Conservation (phyloP, 1,139 yeast genomes). For the Geotrichum bryndzae region DNA sequence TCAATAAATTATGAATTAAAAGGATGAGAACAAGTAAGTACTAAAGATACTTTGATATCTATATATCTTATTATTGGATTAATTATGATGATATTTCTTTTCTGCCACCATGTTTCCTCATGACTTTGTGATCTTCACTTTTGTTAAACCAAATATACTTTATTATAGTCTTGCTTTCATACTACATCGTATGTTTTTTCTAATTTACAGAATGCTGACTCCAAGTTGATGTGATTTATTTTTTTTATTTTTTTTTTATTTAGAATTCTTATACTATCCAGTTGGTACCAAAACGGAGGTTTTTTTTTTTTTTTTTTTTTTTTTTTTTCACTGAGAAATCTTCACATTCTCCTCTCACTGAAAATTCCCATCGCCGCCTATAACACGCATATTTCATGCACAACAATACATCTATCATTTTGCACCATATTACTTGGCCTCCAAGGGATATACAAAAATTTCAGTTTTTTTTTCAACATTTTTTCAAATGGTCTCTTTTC, state of each 20-base stretch:
- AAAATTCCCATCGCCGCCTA: not conserved
- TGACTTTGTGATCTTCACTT: not conserved
- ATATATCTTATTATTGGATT: too few species aligned
- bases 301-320: not conserved
- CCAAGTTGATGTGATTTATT: not conserved
- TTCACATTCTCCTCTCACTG: not conserved
- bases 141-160: not conserved
- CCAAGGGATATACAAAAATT: not conserved
- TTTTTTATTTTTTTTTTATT: not conserved
- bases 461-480: conserved; percentile 1
- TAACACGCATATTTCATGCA: not conserved
- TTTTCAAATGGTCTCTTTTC: not conserved
- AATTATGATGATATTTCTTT: too few species aligned
- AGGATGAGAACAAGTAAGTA: too few species aligned
- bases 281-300: not conserved
- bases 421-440: not conserved
- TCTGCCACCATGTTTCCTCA: not conserved
- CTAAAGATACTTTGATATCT: too few species aligned
- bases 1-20: too few species aligned
- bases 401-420: not conserved
- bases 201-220: not conserved
- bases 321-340: not conserved
- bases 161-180: not conserved
- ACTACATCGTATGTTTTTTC: not conserved
- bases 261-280: not conserved